A percentile compares a stretch with the other conserved stretches of the same genome.
Conservation (phyloP, 2,329 filamentous ascomycete genomes). For the Cryoendolithus antarcticus region DNA sequence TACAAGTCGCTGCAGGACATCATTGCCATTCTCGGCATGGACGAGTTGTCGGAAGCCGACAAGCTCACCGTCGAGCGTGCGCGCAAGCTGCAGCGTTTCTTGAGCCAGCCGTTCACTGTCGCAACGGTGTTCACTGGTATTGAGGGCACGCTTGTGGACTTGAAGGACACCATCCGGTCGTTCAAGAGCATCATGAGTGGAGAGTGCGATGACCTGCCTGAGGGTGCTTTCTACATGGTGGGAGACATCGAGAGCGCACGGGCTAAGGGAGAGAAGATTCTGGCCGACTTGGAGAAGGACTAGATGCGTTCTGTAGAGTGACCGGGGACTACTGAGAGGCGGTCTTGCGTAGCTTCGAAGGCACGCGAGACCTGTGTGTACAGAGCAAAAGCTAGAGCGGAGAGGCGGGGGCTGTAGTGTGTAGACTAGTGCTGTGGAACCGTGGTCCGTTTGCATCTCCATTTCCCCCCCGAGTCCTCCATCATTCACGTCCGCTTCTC, state of each 20-base stretch:
- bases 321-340: constrained; percentile 1
- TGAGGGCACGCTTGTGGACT: constrained; percentile 90
- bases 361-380: too few species aligned
- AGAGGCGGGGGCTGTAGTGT: too few species aligned
- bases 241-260: constrained; percentile 87
- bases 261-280: constrained; percentile 98
- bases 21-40: constrained; percentile 98
- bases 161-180: constrained; percentile 94
- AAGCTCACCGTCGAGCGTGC: constrained; percentile 99
- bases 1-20: constrained; percentile 99
- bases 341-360: too few species aligned
- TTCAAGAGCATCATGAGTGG: constrained; percentile 96
- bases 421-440: too few species aligned
- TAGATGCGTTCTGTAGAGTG: constrained; percentile 5
- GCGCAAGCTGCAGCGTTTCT: constrained; percentile 99
- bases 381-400: too few species aligned
- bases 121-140: constrained; percentile 81
- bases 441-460: too few species aligned
- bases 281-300: constrained; percentile 68
- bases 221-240: constrained; percentile 96
- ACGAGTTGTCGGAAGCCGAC: constrained; percentile 96
- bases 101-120: constrained; percentile 96
- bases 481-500: too few species aligned
- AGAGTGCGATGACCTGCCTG: constrained; percentile 90
- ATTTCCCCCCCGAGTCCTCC: too few species aligned